These are phyloP conservation scores for Colletotrichum filicis DNA, from an alignment of 2,329 filamentous ascomycete genomes.

Conservation along the genomic window DNA sequence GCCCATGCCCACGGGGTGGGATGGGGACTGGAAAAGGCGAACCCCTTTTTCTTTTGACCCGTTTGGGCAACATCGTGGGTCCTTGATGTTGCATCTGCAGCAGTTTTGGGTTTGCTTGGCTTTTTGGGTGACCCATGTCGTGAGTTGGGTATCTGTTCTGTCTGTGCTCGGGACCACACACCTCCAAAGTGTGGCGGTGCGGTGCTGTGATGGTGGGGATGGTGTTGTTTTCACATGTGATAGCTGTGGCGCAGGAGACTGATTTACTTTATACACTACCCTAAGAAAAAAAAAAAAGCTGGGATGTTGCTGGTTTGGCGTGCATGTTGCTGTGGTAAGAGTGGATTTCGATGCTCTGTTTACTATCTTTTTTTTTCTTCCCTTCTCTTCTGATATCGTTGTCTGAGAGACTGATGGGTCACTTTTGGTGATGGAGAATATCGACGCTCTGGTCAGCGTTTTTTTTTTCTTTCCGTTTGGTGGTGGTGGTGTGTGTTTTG, in stretches of 20 bases:
- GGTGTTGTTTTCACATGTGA: background rate
- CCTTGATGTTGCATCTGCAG: background rate
- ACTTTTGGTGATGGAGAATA: background rate
- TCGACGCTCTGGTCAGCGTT: background rate
- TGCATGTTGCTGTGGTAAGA: background rate
- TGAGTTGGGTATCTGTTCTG: too few relatives aligned
- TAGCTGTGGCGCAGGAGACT: background rate
- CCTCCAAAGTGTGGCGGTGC: background rate
- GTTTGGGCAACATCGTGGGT: constrained; percentile 5
- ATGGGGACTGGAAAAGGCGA: background rate
- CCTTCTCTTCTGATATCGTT: background rate
- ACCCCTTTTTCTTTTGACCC: background rate
- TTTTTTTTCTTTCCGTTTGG: background rate
- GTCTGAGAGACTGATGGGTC: background rate
- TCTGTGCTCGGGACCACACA: too few relatives aligned
- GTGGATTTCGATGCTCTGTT: background rate
- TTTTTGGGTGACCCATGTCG: background rate
- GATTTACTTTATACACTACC: too few relatives aligned
- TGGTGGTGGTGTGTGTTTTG: background rate
- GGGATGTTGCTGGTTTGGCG: background rate
- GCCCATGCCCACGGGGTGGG: too few relatives aligned
- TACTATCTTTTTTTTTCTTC: too few relatives aligned
- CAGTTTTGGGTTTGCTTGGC: background rate
- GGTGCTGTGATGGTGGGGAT: background rate
- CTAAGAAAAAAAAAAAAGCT: too few relatives aligned